Evolutionary conservation across 768 basidiomycete species (phyloP), one percentile per base, ranked within the genome.

Genomic region (Xanthoconium purpureum): DNA sequence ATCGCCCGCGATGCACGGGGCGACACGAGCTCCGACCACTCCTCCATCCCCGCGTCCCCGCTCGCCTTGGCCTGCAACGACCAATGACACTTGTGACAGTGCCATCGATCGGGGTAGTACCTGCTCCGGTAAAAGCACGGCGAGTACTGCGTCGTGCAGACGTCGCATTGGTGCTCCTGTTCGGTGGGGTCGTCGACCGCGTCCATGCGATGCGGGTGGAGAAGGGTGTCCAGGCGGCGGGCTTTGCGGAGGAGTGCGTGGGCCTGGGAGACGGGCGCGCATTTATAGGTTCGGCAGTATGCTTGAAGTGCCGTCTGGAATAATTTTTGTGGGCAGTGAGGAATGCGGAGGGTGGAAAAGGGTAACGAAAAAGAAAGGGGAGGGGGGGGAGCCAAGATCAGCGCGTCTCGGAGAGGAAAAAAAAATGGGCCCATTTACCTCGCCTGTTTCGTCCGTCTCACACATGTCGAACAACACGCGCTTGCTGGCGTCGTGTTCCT

Each of bases 241-340:
- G 94, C 94, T 72, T 95, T 95, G 49, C 96, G 89, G 28, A 97
- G 81, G 7, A 95, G 80, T 3, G 85, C 89, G 68, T 96, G 93
- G 2, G 91, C 85, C 63, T 89, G 85, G 13, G 77, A 76, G 3
- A 85, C 74, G 1, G 79, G 77, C 8, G 88, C 86, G 64, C 87
- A 87, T 71, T 98, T 98, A 78, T 94, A 95, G 12, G 82, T 79
- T 57, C 82, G 82, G 51, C 87, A 88, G 69, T 91, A 98, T 13
- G 91, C 84, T 73, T 97, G 93, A 18, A 98, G 79, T 0, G 93
- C 90, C 11, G 92, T 93, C 94, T 97, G 61, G 30, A 50, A 38
- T 20, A 15, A 18, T 17, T 15, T 29, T 17, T 39, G 28, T 30
- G 29, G 18, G 24, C 6, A 3, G 33, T 14, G 39, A 9, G n/a